Conservation (phyloP, 306 rosid species). For the Lablab purpureus region DNA sequence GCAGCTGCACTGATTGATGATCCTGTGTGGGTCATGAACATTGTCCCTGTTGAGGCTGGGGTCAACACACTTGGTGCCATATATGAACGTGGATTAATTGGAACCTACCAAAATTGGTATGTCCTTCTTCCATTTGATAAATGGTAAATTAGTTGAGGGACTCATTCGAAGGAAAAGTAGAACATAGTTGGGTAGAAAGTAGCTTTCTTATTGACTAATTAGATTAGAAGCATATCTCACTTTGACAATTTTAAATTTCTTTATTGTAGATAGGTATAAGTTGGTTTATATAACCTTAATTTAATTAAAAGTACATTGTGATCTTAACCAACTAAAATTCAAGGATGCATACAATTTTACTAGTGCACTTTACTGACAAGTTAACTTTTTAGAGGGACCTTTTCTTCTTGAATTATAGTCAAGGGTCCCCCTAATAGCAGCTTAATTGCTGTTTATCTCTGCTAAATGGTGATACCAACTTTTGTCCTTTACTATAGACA, state of each 20-base stretch:
- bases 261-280: background rate
- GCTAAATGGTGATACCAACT: background rate
- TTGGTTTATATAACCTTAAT: background rate
- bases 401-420: background rate
- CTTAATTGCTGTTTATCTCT: background rate
- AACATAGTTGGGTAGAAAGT: background rate
- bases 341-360: background rate
- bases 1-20: slow-evolving; percentile 80
- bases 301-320: background rate
- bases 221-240: slow-evolving; percentile 16
- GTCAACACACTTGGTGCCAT: slow-evolving; percentile 83
- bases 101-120: slow-evolving; percentile 93
- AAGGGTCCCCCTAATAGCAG: background rate
- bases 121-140: slow-evolving; percentile 26
- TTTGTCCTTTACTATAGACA: slow-evolving; percentile 29
- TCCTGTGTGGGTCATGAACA: slow-evolving; percentile 94
- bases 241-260: background rate
- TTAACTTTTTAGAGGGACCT: background rate
- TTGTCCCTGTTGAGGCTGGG: slow-evolving; percentile 79
- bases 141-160: background rate
- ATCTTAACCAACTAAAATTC: background rate
- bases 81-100: slow-evolving; percentile 88
- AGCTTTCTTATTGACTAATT: slow-evolving; percentile 19
- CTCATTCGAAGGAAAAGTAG: background rate
- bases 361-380: background rate